Base-by-base conservation (phyloP, 2,329 filamentous ascomycete genomes). In the Penicillium rolfsii region DNA sequence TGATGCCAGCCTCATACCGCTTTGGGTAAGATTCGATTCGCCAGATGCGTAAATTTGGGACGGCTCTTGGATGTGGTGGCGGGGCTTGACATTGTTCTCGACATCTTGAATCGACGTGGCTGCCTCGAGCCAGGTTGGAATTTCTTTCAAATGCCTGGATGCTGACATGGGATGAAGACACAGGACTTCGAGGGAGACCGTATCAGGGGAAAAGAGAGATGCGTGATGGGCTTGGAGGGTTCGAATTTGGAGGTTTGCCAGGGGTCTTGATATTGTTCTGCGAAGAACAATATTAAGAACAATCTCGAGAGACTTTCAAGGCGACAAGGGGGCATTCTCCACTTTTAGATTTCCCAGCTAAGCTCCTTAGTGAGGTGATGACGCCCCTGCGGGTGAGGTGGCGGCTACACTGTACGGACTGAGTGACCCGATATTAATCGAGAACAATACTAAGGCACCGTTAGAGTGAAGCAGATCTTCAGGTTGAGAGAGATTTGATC, bases 251-350 rank as follows among this genome's bases (percentile, higher is more conserved):
- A 35, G 22, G 46, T 19, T 35, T 33, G 46, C 46, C 12, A 26
- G 35, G 38, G n/a, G 48, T 28, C 28, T 35, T 58, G 48, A 43
- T 53, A 52, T 58, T 52, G 56, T 52, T 52, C 43, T 57, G 26
- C 24, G 19, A 8, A 28, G 30, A 57, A 54, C 60, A 60, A 60
- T 57, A 14, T 45, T 7, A 36, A 33, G 30, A 57, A 54, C 60
- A 60, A 58, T 57, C 8, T 45, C 1, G 33, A 52, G 5, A 28
- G 11, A 22, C n/a, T 14, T 22, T 7, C 38, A 8, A n/a, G 26
- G 26, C 24, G 24, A 43, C 40, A 22, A 22, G 14, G 48, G 30
- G 30, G 7, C 11, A 28, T n/a, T 12, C 22, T 14, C 35, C 35
- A 11, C 8, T 5, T 26, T 12, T 16, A 43, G 5, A 28, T 33